Base-by-base conservation (phyloP, 2,329 filamentous ascomycete genomes). In the Colletotrichum simmondsii region DNA sequence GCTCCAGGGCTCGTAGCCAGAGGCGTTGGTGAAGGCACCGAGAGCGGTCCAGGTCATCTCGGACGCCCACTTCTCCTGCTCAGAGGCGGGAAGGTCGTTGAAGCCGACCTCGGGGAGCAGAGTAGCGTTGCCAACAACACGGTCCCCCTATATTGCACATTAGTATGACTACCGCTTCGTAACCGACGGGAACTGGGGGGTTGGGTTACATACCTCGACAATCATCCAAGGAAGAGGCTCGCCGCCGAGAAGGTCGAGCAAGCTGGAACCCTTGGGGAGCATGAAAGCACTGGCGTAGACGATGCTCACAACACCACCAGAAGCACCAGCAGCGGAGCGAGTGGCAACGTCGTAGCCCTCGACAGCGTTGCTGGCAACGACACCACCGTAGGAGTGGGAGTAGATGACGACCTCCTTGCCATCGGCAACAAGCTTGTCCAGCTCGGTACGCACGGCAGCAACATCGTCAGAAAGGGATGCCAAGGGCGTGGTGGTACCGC, bases 371-470 rank as follows among this genome's bases (percentile, higher is more conserved):
- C 80, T 79, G 6, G 80, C 81, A 1, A 85, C 78, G 0, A 85
- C 77, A 19, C 85, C 85, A 19, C 82, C 82, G 77, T 85, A 87
- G 2, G 83, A 86, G 74, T 87, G 85, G 10, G 81, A 79, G 8
- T 84, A 75, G 4, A 87, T 79, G 1, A 87, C 75, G 8, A 87
- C 80, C 35, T 86, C 79, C 64, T 84, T 83, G 19, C 82, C 81
- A 2, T 77, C 67, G 30, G 81, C 79, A 6, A 79, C 75, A 16
- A 85, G 78, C 14, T 70, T 65, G 16, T 76, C 64, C 37, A 84
- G 49, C 0, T 75, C 72, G 0, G 57, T 24, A n/a, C 80, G 78
- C 14, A 85, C 77, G 2, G 78, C 78, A 0, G 76, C 70, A 7
- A 80, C 78, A 65, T 87, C 85, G 12, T 80, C 78, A 0, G 56